phyloP scores from a whole-genome alignment of 129 eudicot species.

The Glebionis coronaria region DNA sequence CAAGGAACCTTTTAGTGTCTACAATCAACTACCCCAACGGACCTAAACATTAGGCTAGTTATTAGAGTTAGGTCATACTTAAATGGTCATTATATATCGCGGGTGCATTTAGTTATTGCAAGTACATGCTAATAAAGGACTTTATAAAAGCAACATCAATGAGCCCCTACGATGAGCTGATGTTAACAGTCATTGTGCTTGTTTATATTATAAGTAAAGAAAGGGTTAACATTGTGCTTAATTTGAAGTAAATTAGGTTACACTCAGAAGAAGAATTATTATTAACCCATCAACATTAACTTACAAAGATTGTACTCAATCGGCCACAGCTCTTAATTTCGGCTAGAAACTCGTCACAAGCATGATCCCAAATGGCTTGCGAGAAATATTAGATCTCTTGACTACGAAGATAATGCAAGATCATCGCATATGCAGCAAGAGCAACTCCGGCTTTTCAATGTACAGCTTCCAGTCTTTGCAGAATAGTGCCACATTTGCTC shows the following conservation, averaged over 20 bases:
- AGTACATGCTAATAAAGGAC: neutral
- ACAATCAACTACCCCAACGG: no score
- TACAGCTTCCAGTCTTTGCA: conserved; percentile 85
- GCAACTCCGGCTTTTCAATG: conserved; percentile 81
- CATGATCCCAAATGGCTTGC: neutral
- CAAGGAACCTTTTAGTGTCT: no score
- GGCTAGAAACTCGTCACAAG: conserved; percentile 17
- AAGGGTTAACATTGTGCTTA: neutral
- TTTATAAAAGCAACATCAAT: neutral
- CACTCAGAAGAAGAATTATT: neutral
- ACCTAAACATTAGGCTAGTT: no score
- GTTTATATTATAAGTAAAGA: neutral
- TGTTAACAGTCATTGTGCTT: neutral
- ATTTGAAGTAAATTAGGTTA: neutral
- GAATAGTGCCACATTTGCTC: conserved; percentile 85
- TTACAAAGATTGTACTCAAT: neutral
- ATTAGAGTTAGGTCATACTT: no score
- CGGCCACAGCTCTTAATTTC: conserved; percentile 1
- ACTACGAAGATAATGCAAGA: neutral
- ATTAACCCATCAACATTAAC: neutral
- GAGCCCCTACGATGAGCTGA: neutral
- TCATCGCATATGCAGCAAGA: conserved; percentile 77
- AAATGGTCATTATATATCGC: neutral
- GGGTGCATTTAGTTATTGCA: neutral
- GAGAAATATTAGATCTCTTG: conserved; percentile 13